phyloP scores from a whole-genome alignment of 345 rosid species.

The Gossypium mustelinum region DNA sequence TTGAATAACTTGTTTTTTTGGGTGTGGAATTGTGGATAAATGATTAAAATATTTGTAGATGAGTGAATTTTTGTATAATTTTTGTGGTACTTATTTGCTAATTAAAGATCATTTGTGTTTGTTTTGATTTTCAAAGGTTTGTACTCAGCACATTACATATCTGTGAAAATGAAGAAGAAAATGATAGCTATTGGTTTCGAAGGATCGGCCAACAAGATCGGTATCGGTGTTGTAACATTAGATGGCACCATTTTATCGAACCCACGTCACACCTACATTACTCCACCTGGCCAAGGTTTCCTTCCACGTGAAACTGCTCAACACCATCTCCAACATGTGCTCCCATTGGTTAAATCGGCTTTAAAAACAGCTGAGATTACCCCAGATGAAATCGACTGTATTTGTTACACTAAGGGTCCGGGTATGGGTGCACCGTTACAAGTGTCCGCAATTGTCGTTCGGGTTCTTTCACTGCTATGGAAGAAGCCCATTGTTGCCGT shows the following conservation, averaged over 20 bases:
- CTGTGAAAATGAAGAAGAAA: constrained; percentile 46
- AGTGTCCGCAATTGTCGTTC: constrained; percentile 66
- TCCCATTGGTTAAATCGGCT: constrained; percentile 79
- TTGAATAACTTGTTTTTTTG: neutral
- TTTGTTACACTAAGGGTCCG: constrained; percentile 92
- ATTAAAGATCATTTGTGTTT: neutral
- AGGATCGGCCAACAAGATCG: constrained; percentile 95
- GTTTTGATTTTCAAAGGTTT: neutral
- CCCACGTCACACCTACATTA: constrained; percentile 93
- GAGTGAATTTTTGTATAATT: neutral
- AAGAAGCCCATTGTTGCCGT: constrained; percentile 81
- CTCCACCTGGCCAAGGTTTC: constrained; percentile 96
- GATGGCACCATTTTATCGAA: constrained; percentile 83
- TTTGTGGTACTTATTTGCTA: neutral
- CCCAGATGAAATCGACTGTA: constrained; percentile 73
- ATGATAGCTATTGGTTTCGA: constrained; percentile 85
- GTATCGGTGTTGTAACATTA: constrained; percentile 75
- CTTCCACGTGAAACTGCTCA: constrained; percentile 94
- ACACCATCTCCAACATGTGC: constrained; percentile 76
- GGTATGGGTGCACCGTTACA: constrained; percentile 97
- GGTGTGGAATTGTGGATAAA: neutral
- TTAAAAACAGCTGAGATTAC: constrained; percentile 56
- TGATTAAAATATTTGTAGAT: neutral
- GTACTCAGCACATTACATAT: neutral
- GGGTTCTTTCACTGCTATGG: constrained; percentile 88